Evolutionary conservation across 1,284 basidiomycete species (phyloP).

Genomic region (Cerrena zonata): DNA sequence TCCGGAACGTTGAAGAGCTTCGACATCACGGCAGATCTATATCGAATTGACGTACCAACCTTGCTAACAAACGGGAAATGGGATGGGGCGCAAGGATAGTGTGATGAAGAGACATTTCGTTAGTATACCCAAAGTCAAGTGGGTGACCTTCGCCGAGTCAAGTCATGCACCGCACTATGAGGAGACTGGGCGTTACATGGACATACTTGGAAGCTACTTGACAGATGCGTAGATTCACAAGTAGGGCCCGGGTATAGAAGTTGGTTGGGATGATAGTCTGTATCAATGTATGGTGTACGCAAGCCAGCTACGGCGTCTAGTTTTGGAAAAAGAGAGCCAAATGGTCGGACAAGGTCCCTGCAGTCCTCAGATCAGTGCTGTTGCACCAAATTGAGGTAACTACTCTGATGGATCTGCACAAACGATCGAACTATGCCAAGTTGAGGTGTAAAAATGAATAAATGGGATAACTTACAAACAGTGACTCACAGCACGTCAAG

Average conservation of each 20-base stretch:
- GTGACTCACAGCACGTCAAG: background rate
- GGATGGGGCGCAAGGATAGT: conserved; percentile 44
- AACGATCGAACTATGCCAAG: too few relatives aligned
- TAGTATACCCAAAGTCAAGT: conserved; percentile 32
- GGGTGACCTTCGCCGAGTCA: conserved; percentile 24
- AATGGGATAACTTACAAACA: background rate
- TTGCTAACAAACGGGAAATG: conserved; percentile 46
- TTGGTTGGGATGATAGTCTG: background rate
- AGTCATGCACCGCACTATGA: conserved; percentile 26
- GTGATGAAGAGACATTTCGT: conserved; percentile 42
- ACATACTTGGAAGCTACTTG: conserved; percentile 17
- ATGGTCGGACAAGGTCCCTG: too few relatives aligned
- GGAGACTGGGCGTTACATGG: conserved; percentile 24
- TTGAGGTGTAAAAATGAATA: too few relatives aligned
- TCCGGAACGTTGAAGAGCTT: conserved; percentile 45
- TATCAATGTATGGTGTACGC: background rate
- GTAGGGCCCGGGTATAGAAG: background rate
- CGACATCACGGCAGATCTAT: conserved; percentile 32
- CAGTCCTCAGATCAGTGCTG: too few relatives aligned
- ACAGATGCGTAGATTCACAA: background rate
- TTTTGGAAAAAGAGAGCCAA: too few relatives aligned
- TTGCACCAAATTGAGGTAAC: too few relatives aligned
- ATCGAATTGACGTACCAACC: conserved; percentile 42
- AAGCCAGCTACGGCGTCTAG: too few relatives aligned
- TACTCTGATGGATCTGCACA: too few relatives aligned